Conservation (phyloP, 192 early-diverging fungal genomes). For the Entophlyctis luteolus region DNA sequence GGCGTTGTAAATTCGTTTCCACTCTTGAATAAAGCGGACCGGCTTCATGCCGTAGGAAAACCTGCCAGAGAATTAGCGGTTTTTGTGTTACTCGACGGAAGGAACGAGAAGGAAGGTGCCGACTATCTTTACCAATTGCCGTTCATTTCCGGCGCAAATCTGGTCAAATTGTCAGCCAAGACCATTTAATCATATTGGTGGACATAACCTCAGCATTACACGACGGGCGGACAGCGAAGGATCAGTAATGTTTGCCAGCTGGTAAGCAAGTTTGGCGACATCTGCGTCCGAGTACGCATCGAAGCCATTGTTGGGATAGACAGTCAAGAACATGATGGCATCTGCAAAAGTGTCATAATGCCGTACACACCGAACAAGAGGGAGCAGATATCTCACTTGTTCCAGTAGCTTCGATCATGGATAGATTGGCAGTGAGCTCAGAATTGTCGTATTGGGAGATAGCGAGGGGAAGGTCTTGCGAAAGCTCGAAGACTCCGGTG, state of each 20-base stretch:
- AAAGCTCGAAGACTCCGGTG: conserved; percentile 33
- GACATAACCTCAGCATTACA: conserved; percentile 40
- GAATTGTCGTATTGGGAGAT: conserved; percentile 3
- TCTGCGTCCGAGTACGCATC: conserved; percentile 17
- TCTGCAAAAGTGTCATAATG: too few species aligned
- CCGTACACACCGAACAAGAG: too few species aligned
- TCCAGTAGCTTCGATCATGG: conserved; percentile 8
- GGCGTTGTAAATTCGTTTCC: not conserved
- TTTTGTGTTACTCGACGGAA: too few species aligned
- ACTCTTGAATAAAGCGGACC: not conserved
- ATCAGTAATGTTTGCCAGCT: conserved; percentile 25
- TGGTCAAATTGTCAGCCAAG: too few species aligned
- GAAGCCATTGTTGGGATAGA: conserved; percentile 23
- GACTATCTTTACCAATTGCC: conserved; percentile 31
- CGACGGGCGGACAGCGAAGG: conserved; percentile 23
- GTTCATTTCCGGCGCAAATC: conserved; percentile 46
- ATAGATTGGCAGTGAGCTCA: conserved; percentile 7
- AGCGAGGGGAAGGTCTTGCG: conserved; percentile 29
- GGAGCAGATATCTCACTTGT: conserved; percentile 1
- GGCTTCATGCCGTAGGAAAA: not conserved
- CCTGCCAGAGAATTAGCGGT: too few species aligned
- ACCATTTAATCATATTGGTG: too few species aligned
- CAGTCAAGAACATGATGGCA: conserved; percentile 26
- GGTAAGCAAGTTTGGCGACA: conserved; percentile 20
- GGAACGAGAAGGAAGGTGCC: conserved; percentile 6